A percentile compares a stretch with the other conserved stretches of the same genome.
phyloP scores from a whole-genome alignment of 1,284 basidiomycete species.

The Lentinula novae-zelandiae region DNA sequence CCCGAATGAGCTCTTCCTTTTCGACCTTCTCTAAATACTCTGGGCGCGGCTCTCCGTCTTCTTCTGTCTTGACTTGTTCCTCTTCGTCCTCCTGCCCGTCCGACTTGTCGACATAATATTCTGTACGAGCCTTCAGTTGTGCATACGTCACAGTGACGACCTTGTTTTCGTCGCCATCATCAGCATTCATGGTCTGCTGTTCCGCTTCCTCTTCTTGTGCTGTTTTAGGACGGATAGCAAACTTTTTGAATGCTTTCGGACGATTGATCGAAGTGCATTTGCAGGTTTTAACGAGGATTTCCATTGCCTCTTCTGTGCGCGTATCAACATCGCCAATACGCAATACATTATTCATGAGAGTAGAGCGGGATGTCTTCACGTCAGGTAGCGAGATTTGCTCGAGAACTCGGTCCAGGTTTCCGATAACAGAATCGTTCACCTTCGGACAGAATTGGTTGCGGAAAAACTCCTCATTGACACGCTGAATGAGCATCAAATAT shows the following conservation, averaged over 20 bases:
- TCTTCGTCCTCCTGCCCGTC: constrained; percentile 27
- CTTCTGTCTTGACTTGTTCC: constrained; percentile 37
- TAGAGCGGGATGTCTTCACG: constrained; percentile 65
- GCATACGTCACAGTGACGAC: constrained; percentile 39
- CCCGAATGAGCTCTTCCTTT: constrained; percentile 73
- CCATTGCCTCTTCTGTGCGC: constrained; percentile 65
- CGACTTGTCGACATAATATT: constrained; percentile 50
- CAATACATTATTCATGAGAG: constrained; percentile 58
- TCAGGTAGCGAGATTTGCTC: constrained; percentile 67
- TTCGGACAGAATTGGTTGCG: constrained; percentile 41
- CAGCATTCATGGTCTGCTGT: constrained; percentile 23
- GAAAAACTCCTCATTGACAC: constrained; percentile 78
- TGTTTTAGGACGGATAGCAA: constrained; percentile 41
- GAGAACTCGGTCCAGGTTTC: constrained; percentile 70
- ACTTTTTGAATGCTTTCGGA: constrained; percentile 83
- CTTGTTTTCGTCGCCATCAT: constrained; percentile 29
- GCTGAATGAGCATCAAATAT: constrained; percentile 35
- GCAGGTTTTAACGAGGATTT: constrained; percentile 72
- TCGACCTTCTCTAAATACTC: constrained; percentile 49
- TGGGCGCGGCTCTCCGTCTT: constrained; percentile 32
- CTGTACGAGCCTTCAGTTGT: constrained; percentile 54
- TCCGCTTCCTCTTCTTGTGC: constrained; percentile 27
- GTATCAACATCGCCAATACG: constrained; percentile 73
- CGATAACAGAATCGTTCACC: constrained; percentile 52
- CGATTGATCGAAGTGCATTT: constrained; percentile 79